phyloP scores from a whole-genome alignment of 2,329 filamentous ascomycete genomes.

The Diaporthe capsici region DNA sequence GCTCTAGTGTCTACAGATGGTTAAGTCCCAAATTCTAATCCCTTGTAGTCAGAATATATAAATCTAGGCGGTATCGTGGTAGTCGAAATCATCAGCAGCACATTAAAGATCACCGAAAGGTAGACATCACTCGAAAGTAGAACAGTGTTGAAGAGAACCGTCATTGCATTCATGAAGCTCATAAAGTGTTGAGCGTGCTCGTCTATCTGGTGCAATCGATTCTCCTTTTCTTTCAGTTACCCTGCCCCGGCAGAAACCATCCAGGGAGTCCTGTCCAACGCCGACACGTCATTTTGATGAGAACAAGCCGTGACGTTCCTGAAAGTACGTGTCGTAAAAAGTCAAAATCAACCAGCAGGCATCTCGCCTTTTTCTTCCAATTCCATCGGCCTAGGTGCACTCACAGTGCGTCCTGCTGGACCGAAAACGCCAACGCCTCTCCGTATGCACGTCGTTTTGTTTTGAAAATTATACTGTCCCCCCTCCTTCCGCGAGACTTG shows the following conservation, averaged over 20 bases:
- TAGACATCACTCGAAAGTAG: constrained; percentile 5
- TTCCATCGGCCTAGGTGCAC: constrained; percentile 9
- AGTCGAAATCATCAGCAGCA: not conserved
- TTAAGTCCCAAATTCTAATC: not conserved
- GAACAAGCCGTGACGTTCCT: not conserved
- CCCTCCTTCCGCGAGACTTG: not conserved
- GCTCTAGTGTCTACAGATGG: not conserved
- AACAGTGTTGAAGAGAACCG: not conserved
- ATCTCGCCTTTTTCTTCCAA: constrained; percentile 5
- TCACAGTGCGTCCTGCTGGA: constrained; percentile 18
- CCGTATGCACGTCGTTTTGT: constrained; percentile 30
- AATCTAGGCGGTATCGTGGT: not conserved
- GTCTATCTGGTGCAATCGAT: constrained; percentile 15
- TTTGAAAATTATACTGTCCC: not conserved
- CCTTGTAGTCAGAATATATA: not conserved
- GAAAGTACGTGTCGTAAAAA: constrained; percentile 1
- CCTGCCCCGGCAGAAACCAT: not conserved
- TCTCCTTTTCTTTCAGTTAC: constrained; percentile 3
- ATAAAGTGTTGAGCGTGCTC: not conserved
- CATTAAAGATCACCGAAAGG: not conserved
- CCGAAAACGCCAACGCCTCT: constrained; percentile 37
- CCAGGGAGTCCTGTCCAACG: constrained; percentile 23
- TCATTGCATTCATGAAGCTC: constrained; percentile 30
- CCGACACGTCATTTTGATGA: not conserved
- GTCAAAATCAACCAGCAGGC: constrained; percentile 8